Percentiles rank a stretch among this genome's conserved stretches.
Evolutionary conservation across 306 rosid species (phyloP).

Genomic region (Purshia tridentata): DNA sequence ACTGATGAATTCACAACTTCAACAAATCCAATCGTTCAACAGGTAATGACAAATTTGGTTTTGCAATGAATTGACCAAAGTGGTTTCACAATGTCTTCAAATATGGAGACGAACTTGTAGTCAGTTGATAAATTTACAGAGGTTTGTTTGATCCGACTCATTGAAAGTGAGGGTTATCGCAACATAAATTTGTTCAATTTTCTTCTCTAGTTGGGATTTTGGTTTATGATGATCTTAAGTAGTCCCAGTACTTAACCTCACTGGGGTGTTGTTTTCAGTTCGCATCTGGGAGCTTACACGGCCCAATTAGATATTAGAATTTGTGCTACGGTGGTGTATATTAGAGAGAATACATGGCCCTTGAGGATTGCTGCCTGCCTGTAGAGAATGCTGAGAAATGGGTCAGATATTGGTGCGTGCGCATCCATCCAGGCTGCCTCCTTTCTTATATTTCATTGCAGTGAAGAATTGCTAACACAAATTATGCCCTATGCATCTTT

Average conservation of each 20-base stretch:
- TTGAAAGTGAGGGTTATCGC: not conserved
- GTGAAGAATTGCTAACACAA: slow-evolving; percentile 1
- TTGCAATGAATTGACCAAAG: not conserved
- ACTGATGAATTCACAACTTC: slow-evolving; percentile 82
- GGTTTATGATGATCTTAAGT: not conserved
- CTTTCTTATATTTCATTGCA: not conserved
- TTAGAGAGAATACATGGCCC: slow-evolving; percentile 6
- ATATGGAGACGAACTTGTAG: not conserved
- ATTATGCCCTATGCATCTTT: slow-evolving; percentile 18
- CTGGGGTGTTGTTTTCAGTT: slow-evolving; percentile 53
- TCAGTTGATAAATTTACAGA: not conserved
- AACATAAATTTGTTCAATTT: not conserved
- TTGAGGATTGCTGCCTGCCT: slow-evolving; percentile 22
- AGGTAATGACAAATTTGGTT: slow-evolving; percentile 44
- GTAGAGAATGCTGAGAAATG: slow-evolving; percentile 14
- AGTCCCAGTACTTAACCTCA: not conserved
- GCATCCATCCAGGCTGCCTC: slow-evolving; percentile 22
- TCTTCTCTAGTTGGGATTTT: not conserved
- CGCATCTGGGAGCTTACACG: slow-evolving; percentile 93
- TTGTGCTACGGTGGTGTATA: slow-evolving; percentile 1
- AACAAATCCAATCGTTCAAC: slow-evolving; percentile 83
- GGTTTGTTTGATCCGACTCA: not conserved
- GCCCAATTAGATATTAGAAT: slow-evolving; percentile 84
- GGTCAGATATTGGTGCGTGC: slow-evolving; percentile 16
- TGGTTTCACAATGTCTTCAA: not conserved